A percentile compares a stretch with the other conserved stretches of the same genome.
phyloP scores from a whole-genome alignment of 495 filamentous ascomycete genomes.

The Aspergillus sclerotioniger region DNA sequence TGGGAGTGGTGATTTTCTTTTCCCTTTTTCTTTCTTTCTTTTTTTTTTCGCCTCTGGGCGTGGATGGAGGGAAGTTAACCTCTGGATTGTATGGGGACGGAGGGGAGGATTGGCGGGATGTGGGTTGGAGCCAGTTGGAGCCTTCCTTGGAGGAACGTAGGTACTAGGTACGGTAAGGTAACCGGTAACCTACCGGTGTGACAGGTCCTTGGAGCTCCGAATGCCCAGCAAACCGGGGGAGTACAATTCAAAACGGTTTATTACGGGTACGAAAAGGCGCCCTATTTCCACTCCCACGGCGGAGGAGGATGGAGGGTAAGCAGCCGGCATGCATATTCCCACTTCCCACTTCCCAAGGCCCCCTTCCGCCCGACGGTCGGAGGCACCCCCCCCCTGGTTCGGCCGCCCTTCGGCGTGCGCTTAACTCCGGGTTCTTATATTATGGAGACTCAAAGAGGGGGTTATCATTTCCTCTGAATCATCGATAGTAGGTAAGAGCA shows the following conservation, averaged over 20 bases:
- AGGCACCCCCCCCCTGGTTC: not conserved
- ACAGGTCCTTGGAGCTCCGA: not conserved
- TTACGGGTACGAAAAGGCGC: not conserved
- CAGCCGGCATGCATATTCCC: no score
- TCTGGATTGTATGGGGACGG: constrained; percentile 4
- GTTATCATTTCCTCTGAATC: not conserved
- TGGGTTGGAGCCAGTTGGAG: no score
- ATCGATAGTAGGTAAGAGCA: not conserved
- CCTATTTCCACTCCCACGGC: constrained; percentile 1
- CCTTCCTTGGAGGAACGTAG: not conserved
- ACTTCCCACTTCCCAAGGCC: no score
- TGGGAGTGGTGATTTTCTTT: constrained; percentile 1
- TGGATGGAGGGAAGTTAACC: constrained; percentile 2
- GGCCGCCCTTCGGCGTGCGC: not conserved
- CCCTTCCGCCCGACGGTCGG: not conserved
- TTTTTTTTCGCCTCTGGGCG: constrained; percentile 6
- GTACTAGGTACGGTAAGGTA: not conserved
- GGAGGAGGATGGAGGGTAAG: not conserved
- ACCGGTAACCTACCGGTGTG: not conserved
- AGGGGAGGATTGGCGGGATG: constrained; percentile 7
- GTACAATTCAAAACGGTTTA: not conserved
- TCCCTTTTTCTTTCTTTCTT: not conserved
- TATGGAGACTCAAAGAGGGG: not conserved
- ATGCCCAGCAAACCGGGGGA: not conserved
- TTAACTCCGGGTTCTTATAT: not conserved